Base-by-base conservation (phyloP, 371 early-diverging fungal species). In the Dinochytrium kinnereticum region DNA sequence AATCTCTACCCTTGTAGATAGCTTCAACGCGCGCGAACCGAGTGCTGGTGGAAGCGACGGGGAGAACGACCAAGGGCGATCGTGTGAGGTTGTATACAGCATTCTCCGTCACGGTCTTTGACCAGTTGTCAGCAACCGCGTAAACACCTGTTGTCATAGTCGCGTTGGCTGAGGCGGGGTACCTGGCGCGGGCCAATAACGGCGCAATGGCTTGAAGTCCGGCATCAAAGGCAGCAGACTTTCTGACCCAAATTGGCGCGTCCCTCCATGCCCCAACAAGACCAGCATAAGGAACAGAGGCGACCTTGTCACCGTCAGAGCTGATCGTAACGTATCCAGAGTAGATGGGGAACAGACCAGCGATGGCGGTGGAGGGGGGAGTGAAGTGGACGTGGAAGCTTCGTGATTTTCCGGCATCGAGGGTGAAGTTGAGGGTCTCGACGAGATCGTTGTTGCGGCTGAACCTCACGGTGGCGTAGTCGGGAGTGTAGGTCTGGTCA, bases 291-390 rank as follows among this genome's bases (percentile, higher is more conserved):
- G 72, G 78, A 67, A 77, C 71, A 2, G 28, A 31, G 17, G 31
- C 17, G 17, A 5, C 24, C 24, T 15, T 17, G 19, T 37, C 24
- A n/a, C 15, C 49, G 39, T 15, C 24, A 28, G 21, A 17, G 67
- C 44, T 40, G 44, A 68, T 34, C 28, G 38, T 21, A 68, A 74
- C 64, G 64, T 71, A 74, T 28, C 75, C 74, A 2, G 51, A 44
- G 64, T 71, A 74, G 69, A 74, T 34, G 49, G 75, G 75, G 50
- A 50, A 38, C 50, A n/a, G n/a, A n/a, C n/a, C n/a, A n/a, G n/a
- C n/a, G n/a, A n/a, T n/a, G n/a, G n/a, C n/a, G n/a, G n/a, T 66
- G 66, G n/a, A 33, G 51, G 74, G 71, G 36, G 72, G 44, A 13
- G 51, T 61, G 71, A 76, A 40, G 10, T 5, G 51, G 69, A 70